These are phyloP conservation scores for Peronospora farinosa DNA, from an alignment of 352 stramenopile genomes.

Conservation along the genomic window DNA sequence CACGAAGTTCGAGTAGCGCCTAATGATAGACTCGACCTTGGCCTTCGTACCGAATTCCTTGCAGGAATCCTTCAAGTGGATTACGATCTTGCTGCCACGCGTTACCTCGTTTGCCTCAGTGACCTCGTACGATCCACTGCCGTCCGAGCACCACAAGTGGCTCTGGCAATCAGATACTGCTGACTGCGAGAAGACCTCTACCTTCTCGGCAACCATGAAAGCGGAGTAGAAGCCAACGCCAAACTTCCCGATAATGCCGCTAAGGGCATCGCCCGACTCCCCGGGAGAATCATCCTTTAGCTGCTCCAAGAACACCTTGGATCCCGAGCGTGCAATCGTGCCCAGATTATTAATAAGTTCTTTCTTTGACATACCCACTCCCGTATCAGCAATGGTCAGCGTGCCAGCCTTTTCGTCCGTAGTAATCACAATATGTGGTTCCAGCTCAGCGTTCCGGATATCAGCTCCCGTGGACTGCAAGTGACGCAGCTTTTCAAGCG, in stretches of 20 bases:
- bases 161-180: constrained; percentile 43
- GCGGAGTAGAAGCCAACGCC: constrained; percentile 99
- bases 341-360: constrained; percentile 97
- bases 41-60: constrained; percentile 91
- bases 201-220: constrained; percentile 98
- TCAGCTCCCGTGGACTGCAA: constrained; percentile 65
- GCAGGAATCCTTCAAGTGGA: constrained; percentile 95
- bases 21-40: constrained; percentile 94
- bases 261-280: constrained; percentile 63
- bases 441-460: constrained; percentile 76
- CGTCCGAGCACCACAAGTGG: constrained; percentile 75
- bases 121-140: constrained; percentile 78
- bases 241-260: constrained; percentile 98
- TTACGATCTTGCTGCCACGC: constrained; percentile 95
- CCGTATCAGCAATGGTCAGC: constrained; percentile 96
- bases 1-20: constrained; percentile 99
- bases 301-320: constrained; percentile 94
- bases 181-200: constrained; percentile 89
- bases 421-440: constrained; percentile 95
- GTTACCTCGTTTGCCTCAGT: constrained; percentile 56
- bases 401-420: constrained; percentile 93
- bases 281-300: constrained; percentile 70
- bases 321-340: constrained; percentile 97
- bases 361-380: constrained; percentile 96
- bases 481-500: constrained; percentile 98